These are phyloP conservation scores for Neonectria hederae DNA, from an alignment of 2,329 filamentous ascomycete species.

Conservation along the genomic window DNA sequence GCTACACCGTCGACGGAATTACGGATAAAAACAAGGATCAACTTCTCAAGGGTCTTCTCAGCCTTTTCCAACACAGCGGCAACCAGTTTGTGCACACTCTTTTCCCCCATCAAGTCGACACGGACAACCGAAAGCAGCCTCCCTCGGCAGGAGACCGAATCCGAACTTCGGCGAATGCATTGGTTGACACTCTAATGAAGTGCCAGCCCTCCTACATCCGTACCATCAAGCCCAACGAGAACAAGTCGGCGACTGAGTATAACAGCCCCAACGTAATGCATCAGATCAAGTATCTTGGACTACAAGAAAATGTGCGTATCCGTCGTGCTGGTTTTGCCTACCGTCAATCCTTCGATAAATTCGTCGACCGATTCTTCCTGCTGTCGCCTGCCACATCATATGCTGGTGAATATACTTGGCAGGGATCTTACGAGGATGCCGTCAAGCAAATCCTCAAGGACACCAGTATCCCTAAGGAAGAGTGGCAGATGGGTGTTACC, in stretches of 20 bases:
- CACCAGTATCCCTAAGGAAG: constrained; percentile 92
- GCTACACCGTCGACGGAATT: constrained; percentile 94
- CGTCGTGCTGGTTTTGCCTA: constrained; percentile 96
- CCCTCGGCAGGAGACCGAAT: constrained; percentile 97
- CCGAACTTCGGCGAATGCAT: constrained; percentile 90
- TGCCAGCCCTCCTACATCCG: constrained; percentile 97
- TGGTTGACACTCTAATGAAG: constrained; percentile 96
- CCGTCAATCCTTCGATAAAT: constrained; percentile 96
- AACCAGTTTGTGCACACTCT: constrained; percentile 88
- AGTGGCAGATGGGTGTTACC: constrained; percentile 96
- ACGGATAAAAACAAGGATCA: constrained; percentile 99
- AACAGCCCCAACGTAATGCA: constrained; percentile 92
- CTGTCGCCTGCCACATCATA: constrained; percentile 95
- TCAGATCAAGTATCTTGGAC: constrained; percentile 97
- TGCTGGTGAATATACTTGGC: constrained; percentile 97
- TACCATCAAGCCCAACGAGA: constrained; percentile 99
- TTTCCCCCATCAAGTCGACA: constrained; percentile 93
- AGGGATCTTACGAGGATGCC: constrained; percentile 85
- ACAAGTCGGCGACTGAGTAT: constrained; percentile 94
- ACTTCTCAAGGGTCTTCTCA: constrained; percentile 91
- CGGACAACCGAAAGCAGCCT: constrained; percentile 93
- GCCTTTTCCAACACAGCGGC: constrained; percentile 82
- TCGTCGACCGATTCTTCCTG: constrained; percentile 96
- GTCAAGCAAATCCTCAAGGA: constrained; percentile 95
- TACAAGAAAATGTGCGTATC: constrained; percentile 99